phyloP scores from a whole-genome alignment of 1,139 yeast genomes.

The Yamadazyma conglobata region DNA sequence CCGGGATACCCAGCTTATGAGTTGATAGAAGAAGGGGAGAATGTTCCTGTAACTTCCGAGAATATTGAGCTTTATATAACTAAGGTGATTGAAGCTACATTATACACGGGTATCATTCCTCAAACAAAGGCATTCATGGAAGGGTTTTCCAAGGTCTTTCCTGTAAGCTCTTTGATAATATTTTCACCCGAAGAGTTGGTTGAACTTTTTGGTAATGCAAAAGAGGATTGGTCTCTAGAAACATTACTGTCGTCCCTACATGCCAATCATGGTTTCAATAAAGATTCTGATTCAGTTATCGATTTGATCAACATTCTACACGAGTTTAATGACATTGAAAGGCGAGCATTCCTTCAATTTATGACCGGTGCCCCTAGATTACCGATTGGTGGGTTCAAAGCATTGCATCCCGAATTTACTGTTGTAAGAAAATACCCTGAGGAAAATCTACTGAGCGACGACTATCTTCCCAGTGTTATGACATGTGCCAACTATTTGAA shows the following conservation, averaged over 20 bases:
- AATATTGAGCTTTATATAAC: constrained; percentile 61
- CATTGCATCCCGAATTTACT: constrained; percentile 77
- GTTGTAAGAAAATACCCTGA: constrained; percentile 83
- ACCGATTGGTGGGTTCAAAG: constrained; percentile 92
- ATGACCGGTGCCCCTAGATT: constrained; percentile 90
- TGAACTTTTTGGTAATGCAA: constrained; percentile 59
- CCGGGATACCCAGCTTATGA: constrained; percentile 75
- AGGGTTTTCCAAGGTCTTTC: constrained; percentile 85
- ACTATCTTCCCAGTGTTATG: constrained; percentile 94
- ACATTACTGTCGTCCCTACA: constrained; percentile 59
- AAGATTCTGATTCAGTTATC: constrained; percentile 63
- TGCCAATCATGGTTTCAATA: constrained; percentile 89
- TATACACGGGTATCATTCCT: constrained; percentile 59
- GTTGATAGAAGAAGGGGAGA: constrained; percentile 54
- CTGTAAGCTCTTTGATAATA: constrained; percentile 66
- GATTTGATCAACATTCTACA: constrained; percentile 59
- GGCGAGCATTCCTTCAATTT: constrained; percentile 77
- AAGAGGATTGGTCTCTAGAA: constrained; percentile 82
- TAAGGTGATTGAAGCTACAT: constrained; percentile 55
- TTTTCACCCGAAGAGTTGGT: constrained; percentile 74
- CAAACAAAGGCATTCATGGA: constrained; percentile 70
- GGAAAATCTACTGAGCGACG: constrained; percentile 64
- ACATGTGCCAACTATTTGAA: constrained; percentile 95
- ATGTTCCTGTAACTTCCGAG: constrained; percentile 42
- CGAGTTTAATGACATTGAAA: constrained; percentile 48